Conservation (phyloP, 1,139 yeast species). For the Saccharomycopsis crataegensis region DNA sequence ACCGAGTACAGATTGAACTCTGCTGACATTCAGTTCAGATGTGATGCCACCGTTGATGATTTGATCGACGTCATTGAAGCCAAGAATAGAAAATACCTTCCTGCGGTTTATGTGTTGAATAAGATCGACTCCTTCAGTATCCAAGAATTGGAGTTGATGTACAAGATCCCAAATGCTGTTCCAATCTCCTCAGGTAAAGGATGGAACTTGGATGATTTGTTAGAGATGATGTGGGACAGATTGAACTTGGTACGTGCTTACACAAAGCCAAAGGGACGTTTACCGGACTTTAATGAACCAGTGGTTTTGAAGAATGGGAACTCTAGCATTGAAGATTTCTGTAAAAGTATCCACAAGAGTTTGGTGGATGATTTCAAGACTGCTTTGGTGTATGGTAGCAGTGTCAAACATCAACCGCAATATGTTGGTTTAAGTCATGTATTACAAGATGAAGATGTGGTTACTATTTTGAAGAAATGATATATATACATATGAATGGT, state of each 20-base stretch:
- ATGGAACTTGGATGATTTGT: slow-evolving; percentile 92
- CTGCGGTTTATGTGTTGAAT: slow-evolving; percentile 89
- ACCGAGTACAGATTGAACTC: slow-evolving; percentile 89
- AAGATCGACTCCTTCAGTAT: slow-evolving; percentile 92
- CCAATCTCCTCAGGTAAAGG: slow-evolving; percentile 94
- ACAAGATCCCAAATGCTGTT: slow-evolving; percentile 91
- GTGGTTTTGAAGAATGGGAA: slow-evolving; percentile 79
- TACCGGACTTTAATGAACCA: slow-evolving; percentile 93
- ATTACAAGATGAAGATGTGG: slow-evolving; percentile 93
- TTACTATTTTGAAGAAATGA: slow-evolving; percentile 79
- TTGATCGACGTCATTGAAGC: slow-evolving; percentile 91
- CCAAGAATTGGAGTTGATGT: slow-evolving; percentile 83
- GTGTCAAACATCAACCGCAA: slow-evolving; percentile 98
- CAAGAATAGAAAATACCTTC: slow-evolving; percentile 83
- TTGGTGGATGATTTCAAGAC: slow-evolving; percentile 87
- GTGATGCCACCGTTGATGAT: slow-evolving; percentile 97
- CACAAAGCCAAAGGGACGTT: slow-evolving; percentile 91
- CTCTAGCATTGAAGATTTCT: slow-evolving; percentile 87
- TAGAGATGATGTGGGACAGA: slow-evolving; percentile 92
- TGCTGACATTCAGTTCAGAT: slow-evolving; percentile 94
- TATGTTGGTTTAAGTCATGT: slow-evolving; percentile 79
- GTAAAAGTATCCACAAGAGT: slow-evolving; percentile 93
- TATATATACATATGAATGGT: neutral
- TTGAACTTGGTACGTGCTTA: slow-evolving; percentile 87
- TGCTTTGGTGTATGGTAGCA: slow-evolving; percentile 85